phyloP scores from a whole-genome alignment of 108 stramenopile genomes.

The Bacterosira constricta region DNA sequence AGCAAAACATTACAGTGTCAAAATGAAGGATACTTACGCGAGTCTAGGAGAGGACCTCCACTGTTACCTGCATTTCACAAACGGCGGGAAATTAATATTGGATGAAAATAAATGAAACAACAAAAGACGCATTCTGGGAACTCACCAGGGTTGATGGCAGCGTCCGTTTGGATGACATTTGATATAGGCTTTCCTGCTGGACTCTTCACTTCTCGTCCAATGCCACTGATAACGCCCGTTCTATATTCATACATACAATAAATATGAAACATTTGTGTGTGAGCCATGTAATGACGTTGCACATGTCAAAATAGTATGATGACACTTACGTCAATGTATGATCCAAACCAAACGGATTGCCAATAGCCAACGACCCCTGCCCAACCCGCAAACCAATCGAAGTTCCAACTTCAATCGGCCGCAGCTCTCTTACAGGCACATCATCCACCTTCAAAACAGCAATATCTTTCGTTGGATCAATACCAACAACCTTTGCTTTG shows the following conservation, averaged over 20 bases:
- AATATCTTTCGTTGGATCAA: constrained; percentile 93
- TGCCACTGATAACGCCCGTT: constrained; percentile 75
- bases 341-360: constrained; percentile 96
- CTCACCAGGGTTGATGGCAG: constrained; percentile 75
- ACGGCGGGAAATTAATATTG: too few species aligned
- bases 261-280: too few species aligned
- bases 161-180: constrained; percentile 95
- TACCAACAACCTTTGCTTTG: constrained; percentile 83
- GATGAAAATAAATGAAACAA: too few species aligned
- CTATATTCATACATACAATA: constrained; percentile 22
- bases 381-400: constrained; percentile 70
- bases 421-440: constrained; percentile 53
- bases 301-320: background rate
- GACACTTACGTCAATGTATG: constrained; percentile 69
- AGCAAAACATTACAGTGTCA: too few species aligned
- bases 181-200: constrained; percentile 92
- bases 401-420: constrained; percentile 68
- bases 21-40: constrained; percentile 25
- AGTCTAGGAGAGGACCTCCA: constrained; percentile 39
- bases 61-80: constrained; percentile 19
- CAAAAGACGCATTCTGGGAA: constrained; percentile 5
- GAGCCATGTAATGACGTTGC: too few species aligned
- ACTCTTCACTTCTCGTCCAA: constrained; percentile 81
- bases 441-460: constrained; percentile 84
- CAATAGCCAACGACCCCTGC: constrained; percentile 82